Conservation (phyloP, 805 yeast genomes). For the Wickerhamiella sorbophila region DNA sequence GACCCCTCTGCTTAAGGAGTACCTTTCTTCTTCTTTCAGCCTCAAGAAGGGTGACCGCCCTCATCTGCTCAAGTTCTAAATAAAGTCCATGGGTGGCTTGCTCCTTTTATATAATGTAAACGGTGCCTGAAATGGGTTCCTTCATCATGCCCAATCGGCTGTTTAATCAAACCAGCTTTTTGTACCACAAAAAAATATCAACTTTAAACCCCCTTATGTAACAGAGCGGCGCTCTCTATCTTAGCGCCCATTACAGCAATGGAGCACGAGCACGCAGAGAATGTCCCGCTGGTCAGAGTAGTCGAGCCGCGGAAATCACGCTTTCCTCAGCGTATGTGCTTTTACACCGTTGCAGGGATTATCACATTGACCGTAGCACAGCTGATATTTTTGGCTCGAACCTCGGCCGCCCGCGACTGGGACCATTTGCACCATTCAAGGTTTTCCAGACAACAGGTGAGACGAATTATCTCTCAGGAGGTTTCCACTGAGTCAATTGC, state of each 20-base stretch:
- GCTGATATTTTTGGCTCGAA: constrained; percentile 19
- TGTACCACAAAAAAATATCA: neutral
- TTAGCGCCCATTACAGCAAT: too few species aligned
- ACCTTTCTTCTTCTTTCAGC: constrained; percentile 90
- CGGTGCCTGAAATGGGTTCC: neutral
- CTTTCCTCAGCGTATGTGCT: constrained; percentile 18
- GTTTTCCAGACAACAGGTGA: constrained; percentile 10
- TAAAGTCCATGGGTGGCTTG: neutral
- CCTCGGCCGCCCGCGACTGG: constrained; percentile 20
- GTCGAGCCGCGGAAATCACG: neutral
- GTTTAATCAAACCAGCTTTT: neutral
- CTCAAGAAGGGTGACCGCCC: constrained; percentile 98
- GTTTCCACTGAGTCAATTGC: constrained; percentile 11
- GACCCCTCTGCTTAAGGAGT: constrained; percentile 93
- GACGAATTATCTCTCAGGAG: constrained; percentile 6
- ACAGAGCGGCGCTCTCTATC: too few species aligned
- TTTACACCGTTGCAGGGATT: constrained; percentile 12
- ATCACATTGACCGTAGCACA: constrained; percentile 15
- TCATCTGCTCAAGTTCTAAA: constrained; percentile 91
- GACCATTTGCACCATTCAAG: constrained; percentile 14
- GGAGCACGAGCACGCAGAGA: too few species aligned
- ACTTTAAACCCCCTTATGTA: too few species aligned
- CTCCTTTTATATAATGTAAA: neutral
- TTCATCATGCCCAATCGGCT: neutral
- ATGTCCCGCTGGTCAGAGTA: neutral